A percentile compares a stretch with the other conserved stretches of the same genome.
Conservation (phyloP, 495 filamentous ascomycete species). For the Trichoderma virens region DNA sequence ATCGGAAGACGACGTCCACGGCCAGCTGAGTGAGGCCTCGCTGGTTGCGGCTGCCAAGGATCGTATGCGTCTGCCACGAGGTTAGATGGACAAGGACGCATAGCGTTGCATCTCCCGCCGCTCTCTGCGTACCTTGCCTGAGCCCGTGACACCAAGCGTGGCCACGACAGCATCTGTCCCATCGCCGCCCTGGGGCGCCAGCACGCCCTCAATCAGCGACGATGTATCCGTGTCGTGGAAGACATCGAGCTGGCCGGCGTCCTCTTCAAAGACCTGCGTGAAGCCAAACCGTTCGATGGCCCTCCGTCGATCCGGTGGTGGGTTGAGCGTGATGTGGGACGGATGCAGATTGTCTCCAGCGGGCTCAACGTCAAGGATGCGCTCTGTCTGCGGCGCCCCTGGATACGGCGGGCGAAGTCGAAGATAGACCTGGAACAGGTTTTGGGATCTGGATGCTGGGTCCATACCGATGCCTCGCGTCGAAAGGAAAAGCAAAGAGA, state of each 20-base stretch:
- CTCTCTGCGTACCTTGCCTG: slow-evolving; percentile 66
- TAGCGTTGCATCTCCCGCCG: slow-evolving; percentile 20
- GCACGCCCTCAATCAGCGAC: slow-evolving; percentile 66
- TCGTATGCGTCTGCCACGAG: slow-evolving; percentile 78
- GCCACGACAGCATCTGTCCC: slow-evolving; percentile 85
- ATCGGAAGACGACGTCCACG: slow-evolving; percentile 82
- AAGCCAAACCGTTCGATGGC: slow-evolving; percentile 92
- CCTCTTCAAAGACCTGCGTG: slow-evolving; percentile 86
- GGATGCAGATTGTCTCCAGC: slow-evolving; percentile 43
- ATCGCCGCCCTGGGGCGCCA: slow-evolving; percentile 58
- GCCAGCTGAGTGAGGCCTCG: slow-evolving; percentile 87
- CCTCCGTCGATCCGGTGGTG: slow-evolving; percentile 73
- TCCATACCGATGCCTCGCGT: neutral
- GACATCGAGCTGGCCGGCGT: slow-evolving; percentile 73
- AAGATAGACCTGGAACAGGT: slow-evolving; percentile 86
- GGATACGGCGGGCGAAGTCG: slow-evolving; percentile 69
- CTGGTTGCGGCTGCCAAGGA: slow-evolving; percentile 78
- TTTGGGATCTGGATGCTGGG: slow-evolving; percentile 17
- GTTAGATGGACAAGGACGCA: neutral
- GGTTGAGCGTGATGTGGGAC: slow-evolving; percentile 81
- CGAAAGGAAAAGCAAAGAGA: neutral
- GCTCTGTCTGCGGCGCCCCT: slow-evolving; percentile 37
- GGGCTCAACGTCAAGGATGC: slow-evolving; percentile 70
- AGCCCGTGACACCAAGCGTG: slow-evolving; percentile 90
- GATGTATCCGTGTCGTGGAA: slow-evolving; percentile 77